Evolutionary conservation across 202 grass and related monocot species (phyloP), one percentile per base, ranked within the genome.

Genomic region (Bolboschoenoplectus hybrid): DNA sequence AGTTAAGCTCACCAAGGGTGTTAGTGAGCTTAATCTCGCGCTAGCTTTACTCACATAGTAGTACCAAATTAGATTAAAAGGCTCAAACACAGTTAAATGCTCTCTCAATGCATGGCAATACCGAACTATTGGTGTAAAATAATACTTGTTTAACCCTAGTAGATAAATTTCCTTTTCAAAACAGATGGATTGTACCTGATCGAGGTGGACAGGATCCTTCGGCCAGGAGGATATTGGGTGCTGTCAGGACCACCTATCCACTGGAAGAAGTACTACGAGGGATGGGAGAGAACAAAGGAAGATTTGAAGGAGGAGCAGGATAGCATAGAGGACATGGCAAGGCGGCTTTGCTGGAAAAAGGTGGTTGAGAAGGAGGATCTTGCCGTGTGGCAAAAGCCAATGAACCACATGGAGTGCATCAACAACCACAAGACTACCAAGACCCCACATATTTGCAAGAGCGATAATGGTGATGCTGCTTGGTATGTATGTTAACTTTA

Each of bases 211-310:
- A 91, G 95, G 75, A 89, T 97, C 89, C 85, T 97, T 86, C 87
- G 95, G 77, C 93, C 95, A 44, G 95, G 95, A 65, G 95, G 95
- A 71, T 95, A 97, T 35, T 97, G 95, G 95, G 93, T 97, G 74
- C 83, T 86, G 19, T 95, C 95, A 14, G 95, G 95, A 47, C 95
- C 95, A 71, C 95, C 95, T 2, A 93, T 97, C 89, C 88, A 97
- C 51, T 95, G 95, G 95, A 95, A 91, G 85, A 95, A 88, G 1
- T 85, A 97, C 77, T 69, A 93, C 71, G 1, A 71, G 16, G 95
- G 95, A 9, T 97, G 95, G 95, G 87, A 95, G 52, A 93, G 95
- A 81, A 89, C 91, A 2, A 90, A 93, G 81, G 88, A 95, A 1
- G 87, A 97, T 60, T 85, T 97, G 66, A 97, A 92, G 85, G 81